Percentiles rank a stretch among this genome's conserved stretches.
These are phyloP conservation scores for Neofusicoccum sp. DNA, from an alignment of 2,329 filamentous ascomycete species.

Conservation along the genomic window DNA sequence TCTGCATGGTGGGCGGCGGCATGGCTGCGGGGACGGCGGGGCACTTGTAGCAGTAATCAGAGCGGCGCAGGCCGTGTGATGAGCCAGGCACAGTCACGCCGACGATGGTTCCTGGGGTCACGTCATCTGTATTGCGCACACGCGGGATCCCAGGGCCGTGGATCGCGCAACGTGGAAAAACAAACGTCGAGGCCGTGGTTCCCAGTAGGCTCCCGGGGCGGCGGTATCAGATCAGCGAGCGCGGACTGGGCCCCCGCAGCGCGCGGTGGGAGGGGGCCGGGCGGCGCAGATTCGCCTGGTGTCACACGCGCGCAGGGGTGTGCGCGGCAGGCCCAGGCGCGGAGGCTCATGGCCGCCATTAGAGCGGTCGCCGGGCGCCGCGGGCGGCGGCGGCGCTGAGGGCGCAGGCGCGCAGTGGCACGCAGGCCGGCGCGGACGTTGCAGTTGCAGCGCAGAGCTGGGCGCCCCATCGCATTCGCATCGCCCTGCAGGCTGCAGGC, in stretches of 20 bases:
- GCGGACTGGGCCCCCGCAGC: slow-evolving; percentile 3
- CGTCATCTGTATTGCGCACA: slow-evolving; percentile 11
- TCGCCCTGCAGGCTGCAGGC: background rate
- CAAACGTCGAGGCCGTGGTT: slow-evolving; percentile 12
- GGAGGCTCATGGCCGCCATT: slow-evolving; percentile 7
- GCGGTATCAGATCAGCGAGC: slow-evolving; percentile 11
- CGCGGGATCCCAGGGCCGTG: slow-evolving; percentile 12
- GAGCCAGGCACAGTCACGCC: slow-evolving; percentile 2
- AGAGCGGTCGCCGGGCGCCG: too few species aligned
- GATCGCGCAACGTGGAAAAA: slow-evolving; percentile 13
- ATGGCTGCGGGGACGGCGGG: background rate
- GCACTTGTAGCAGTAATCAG: too few species aligned
- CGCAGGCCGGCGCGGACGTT: too few species aligned
- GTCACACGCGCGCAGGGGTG: background rate
- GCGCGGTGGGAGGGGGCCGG: background rate
- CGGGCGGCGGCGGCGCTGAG: background rate
- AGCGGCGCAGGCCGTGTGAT: background rate
- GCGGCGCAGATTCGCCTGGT: background rate
- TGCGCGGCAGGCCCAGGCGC: background rate
- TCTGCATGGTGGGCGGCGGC: slow-evolving; percentile 8
- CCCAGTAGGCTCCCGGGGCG: slow-evolving; percentile 11
- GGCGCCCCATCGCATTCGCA: too few species aligned
- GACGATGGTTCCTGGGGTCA: background rate
- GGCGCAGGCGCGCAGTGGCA: background rate
- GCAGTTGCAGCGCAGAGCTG: too few species aligned